Percentiles rank a stretch among this genome's conserved stretches.
Evolutionary conservation across 805 yeast genomes (phyloP).

Genomic region (Candida verbasci): DNA sequence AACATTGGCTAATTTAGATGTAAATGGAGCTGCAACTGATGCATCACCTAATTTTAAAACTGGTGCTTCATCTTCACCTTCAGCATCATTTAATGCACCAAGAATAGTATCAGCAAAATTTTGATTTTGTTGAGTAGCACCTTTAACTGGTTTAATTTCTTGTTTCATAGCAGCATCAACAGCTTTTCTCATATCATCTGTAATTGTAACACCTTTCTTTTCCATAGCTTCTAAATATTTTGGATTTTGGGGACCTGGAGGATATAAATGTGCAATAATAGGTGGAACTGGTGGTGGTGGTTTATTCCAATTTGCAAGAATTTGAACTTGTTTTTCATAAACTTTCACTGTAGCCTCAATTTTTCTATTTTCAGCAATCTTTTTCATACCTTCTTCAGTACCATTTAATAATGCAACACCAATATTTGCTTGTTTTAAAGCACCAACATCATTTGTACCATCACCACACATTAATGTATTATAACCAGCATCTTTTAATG

Average conservation of each 20-base stretch:
- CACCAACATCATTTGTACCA: constrained; percentile 99
- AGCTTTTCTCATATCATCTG: constrained; percentile 64
- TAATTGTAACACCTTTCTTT: constrained; percentile 73
- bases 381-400: constrained; percentile 89
- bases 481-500: constrained; percentile 84
- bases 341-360: constrained; percentile 59
- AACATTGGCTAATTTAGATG: constrained; percentile 89
- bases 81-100: constrained; percentile 48
- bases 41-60: constrained; percentile 95
- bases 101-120: constrained; percentile 61
- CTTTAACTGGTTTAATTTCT: constrained; percentile 1
- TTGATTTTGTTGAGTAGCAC: constrained; percentile 9
- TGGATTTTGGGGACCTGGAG: constrained; percentile 93
- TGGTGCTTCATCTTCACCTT: constrained; percentile 84
- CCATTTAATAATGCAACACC: constrained; percentile 98
- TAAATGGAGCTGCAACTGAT: constrained; percentile 98
- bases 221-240: constrained; percentile 82
- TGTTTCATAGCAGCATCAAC: constrained; percentile 49
- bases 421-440: constrained; percentile 95
- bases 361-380: constrained; percentile 76
- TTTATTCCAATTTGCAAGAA: constrained; percentile 77
- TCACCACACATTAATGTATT: constrained; percentile 98
- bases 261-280: constrained; percentile 89
- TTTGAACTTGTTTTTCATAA: constrained; percentile 78
- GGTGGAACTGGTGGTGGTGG: constrained; percentile 82